phyloP scores from a whole-genome alignment of 306 rosid genomes.

The Prunus fruticosa region DNA sequence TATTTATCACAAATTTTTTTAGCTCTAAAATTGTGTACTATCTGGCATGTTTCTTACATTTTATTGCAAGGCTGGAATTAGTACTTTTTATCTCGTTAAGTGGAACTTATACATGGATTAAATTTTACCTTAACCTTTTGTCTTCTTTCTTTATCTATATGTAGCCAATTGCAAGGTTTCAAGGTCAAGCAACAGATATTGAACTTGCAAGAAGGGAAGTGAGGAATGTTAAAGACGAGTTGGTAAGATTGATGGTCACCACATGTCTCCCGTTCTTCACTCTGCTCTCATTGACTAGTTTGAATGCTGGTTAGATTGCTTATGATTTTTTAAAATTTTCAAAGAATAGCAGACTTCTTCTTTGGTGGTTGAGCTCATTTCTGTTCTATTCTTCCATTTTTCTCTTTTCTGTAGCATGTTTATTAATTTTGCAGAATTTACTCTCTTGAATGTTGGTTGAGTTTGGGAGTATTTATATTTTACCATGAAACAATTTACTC shows the following conservation, averaged over 20 bases:
- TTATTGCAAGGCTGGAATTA: neutral
- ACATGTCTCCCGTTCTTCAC: neutral
- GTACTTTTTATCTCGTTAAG: neutral
- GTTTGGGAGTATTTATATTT: neutral
- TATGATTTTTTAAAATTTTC: neutral
- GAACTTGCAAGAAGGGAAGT: conserved; percentile 80
- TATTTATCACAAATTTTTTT: conserved; percentile 8
- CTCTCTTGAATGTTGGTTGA: neutral
- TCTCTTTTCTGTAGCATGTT: neutral
- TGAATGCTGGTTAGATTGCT: neutral
- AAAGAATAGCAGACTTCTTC: neutral
- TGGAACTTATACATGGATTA: neutral
- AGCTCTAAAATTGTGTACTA: conserved; percentile 8
- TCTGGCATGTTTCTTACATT: neutral
- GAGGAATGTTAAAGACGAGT: conserved; percentile 61
- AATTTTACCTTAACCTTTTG: too few species aligned
- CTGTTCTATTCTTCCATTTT: neutral
- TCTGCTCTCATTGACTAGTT: neutral
- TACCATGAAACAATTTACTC: neutral
- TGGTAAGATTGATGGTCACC: conserved; percentile 54
- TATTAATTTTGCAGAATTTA: neutral
- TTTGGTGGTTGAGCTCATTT: neutral
- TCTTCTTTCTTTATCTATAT: conserved; percentile 22
- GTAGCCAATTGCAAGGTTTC: conserved; percentile 93
- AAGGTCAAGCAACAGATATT: conserved; percentile 93